phyloP scores from a whole-genome alignment of 2,329 filamentous ascomycete genomes.

The Knufia fluminis region DNA sequence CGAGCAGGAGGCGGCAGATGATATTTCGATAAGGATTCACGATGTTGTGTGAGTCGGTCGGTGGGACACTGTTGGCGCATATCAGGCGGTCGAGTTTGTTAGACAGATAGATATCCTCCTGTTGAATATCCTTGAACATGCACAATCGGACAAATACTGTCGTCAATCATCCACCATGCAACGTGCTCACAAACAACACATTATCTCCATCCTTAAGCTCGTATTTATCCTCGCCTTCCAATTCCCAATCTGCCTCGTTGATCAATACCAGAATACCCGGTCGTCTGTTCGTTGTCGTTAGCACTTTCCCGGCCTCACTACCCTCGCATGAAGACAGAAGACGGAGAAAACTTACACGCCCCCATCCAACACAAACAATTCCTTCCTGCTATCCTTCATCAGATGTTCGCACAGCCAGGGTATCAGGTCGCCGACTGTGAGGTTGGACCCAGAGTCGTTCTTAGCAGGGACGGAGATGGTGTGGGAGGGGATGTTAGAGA shows the following conservation, averaged over 20 bases:
- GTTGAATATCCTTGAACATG: background rate
- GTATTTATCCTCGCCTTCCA: constrained; percentile 89
- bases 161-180: constrained; percentile 69
- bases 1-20: constrained; percentile 17
- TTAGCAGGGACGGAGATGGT: constrained; percentile 54
- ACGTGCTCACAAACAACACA: constrained; percentile 89
- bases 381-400: constrained; percentile 77
- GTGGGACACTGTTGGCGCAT: background rate
- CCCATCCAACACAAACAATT: constrained; percentile 79
- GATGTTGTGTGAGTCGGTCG: constrained; percentile 17
- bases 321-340: background rate
- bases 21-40: constrained; percentile 19
- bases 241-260: constrained; percentile 97
- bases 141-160: background rate
- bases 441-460: constrained; percentile 42
- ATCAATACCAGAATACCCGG: constrained; percentile 93
- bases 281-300: constrained; percentile 51
- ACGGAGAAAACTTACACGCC: constrained; percentile 60
- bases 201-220: constrained; percentile 73
- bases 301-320: background rate
- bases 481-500: constrained; percentile 71
- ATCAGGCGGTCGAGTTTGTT: too few species aligned
- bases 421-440: constrained; percentile 69
- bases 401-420: constrained; percentile 66
- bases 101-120: background rate